Conservation (phyloP, 495 filamentous ascomycete genomes). For the Geoglossum glabrum region DNA sequence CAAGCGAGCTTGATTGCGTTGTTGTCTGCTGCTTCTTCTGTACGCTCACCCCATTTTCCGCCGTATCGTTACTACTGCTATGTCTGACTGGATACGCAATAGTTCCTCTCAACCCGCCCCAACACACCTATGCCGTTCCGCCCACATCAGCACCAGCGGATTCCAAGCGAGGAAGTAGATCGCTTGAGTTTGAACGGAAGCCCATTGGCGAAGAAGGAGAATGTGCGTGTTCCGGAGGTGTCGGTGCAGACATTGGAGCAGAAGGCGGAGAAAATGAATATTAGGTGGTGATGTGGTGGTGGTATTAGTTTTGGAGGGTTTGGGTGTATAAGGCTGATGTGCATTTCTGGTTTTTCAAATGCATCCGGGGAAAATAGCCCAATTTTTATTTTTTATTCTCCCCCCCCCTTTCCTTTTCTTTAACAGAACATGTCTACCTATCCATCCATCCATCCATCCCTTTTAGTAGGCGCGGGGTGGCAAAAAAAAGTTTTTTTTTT, state of each 20-base stretch:
- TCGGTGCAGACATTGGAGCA: slow-evolving; percentile 23
- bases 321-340: too few species aligned
- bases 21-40: slow-evolving; percentile 70
- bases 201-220: slow-evolving; percentile 15
- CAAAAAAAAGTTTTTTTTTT: too few species aligned
- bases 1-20: slow-evolving; percentile 82
- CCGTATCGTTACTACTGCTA: not conserved
- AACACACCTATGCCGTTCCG: slow-evolving; percentile 32
- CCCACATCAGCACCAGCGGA: slow-evolving; percentile 11
- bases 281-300: not conserved
- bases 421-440: too few species aligned
- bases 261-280: slow-evolving; percentile 22
- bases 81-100: not conserved
- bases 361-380: too few species aligned
- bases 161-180: not conserved
- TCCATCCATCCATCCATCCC: too few species aligned
- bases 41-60: slow-evolving; percentile 15
- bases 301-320: not conserved
- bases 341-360: too few species aligned
- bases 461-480: too few species aligned
- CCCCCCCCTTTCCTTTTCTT: too few species aligned
- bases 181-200: slow-evolving; percentile 3
- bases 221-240: slow-evolving; percentile 13
- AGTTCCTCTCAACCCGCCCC: slow-evolving; percentile 38
- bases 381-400: too few species aligned